Conservation (phyloP, 1,139 yeast species). For the Protomyces macrosporus region DNA sequence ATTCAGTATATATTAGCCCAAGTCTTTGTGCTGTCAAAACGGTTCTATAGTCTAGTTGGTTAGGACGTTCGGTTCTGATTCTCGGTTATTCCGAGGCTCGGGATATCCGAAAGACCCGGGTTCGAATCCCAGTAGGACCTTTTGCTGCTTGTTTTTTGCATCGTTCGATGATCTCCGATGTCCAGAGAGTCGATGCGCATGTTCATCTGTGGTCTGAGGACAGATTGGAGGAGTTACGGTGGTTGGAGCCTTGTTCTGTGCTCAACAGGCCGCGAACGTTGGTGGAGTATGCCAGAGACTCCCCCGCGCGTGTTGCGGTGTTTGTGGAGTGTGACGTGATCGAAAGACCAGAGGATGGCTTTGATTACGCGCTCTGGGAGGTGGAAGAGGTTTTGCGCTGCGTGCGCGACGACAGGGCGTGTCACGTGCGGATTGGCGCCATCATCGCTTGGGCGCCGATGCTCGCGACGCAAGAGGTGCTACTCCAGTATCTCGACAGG, state of each 20-base stretch:
- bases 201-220: slow-evolving; percentile 7
- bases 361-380: slow-evolving; percentile 1
- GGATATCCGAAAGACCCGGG: neutral
- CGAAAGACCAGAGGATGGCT: neutral
- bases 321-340: slow-evolving; percentile 15
- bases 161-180: neutral
- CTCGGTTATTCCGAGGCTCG: neutral
- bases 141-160: neutral
- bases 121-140: neutral
- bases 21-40: neutral
- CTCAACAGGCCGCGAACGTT: neutral
- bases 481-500: neutral
- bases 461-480: neutral
- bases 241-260: neutral
- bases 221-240: neutral
- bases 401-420: neutral
- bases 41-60: slow-evolving; percentile 1
- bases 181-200: slow-evolving; percentile 2
- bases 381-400: neutral
- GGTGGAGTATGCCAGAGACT: neutral
- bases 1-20: too few relatives aligned
- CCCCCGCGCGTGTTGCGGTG: neutral
- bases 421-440: neutral
- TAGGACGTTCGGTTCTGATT: neutral
- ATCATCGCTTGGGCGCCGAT: slow-evolving; percentile 22